Base-by-base conservation (phyloP, 352 stramenopile species). In the Phytophthora tentaculata region DNA sequence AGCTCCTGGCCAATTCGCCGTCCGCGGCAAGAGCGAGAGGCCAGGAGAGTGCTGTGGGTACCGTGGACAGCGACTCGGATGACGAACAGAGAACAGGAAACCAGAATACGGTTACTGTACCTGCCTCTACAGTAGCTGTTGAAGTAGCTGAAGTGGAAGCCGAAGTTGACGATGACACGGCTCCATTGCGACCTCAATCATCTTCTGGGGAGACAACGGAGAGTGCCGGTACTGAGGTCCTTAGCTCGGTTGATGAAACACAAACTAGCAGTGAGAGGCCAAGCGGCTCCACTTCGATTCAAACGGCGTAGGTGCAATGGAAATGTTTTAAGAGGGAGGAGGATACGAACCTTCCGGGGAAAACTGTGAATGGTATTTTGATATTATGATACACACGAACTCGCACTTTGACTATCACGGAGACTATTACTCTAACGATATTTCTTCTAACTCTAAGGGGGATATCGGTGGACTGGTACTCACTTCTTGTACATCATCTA, bases 1-100 rank as follows among this genome's bases (percentile, higher is more conserved):
- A 90, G 58, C 65, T 84, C 56, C 72, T 92, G 28, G 78, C 84
- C 13, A 83, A 69, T 64, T 84, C 82, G 8, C 84, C 82, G 13
- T 87, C 82, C 3, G 77, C 73, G 6, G 83, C 65, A 22, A 65
- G 54, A 19, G 45, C 60, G 17, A 69, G 67, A 50, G 61, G 51
- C 14, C 61, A 69, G 35, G 54, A 73, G 47, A 73, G 61, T 29
- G 69, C 64, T 1, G 51, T 76, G 19, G 56, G 65, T 37, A 74
- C 70, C 32, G 66, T 75, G 6, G 65, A 67, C 32, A 76, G 62
- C 32, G 74, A 80, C 20, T 80, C 76, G 14, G 73, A 82, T 2
- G 67, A 76, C 16, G 78, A 81, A 16, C 52, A 59, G 19, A 59
- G 58, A 24, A n/a, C 54, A 13, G 61, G 28, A 23, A 35, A 47